Base-by-base conservation (phyloP, 2,329 filamentous ascomycete genomes). In the Onygena corvina region DNA sequence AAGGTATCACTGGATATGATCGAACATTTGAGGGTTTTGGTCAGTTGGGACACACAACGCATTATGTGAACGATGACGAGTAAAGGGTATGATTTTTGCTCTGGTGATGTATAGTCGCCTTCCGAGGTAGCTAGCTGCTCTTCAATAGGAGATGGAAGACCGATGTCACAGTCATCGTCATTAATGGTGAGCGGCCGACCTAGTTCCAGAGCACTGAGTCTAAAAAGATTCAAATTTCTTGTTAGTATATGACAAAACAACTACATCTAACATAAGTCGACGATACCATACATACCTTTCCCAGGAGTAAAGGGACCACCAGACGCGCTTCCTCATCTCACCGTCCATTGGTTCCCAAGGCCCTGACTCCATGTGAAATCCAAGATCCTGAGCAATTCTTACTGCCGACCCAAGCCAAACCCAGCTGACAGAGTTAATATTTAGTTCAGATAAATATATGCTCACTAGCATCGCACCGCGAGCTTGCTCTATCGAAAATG, bases 261-360 rank as follows among this genome's bases (percentile, higher is more conserved):
- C 21, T 31, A 18, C n/a, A 14, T 33, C 8, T 14, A 5, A 21
- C 8, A 40, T 25, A 14, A 9, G 7, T n/a, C 25, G 4, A 25
- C 3, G 21, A 4, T 42, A 5, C 20, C 2, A n/a, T 3, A 31
- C 71, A 61, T 62, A 81, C 79, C 88, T 80, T 67, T 98, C 92
- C 69, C 89, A 80, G 38, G 87, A 79, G 66, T 96, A 96, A 50
- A 94, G 79, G 11, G 86, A 80, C 88, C 92, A 98, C 90, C 90
- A 98, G 2, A 92, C 79, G 49, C 89, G 76, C 53, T 85, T 80
- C 49, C 89, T 80, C 79, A 90, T 88, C 65, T 96, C 90, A 8
- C 78, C 78, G 59, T 94, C 88, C 11, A 94, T 71, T 1, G 80
- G 74, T 1, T 84, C 76, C 75, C 83, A 87, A 0, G 81, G 75